Evolutionary conservation across 768 basidiomycete species (phyloP), one percentile per base, ranked within the genome.

Genomic region (Leccinum obscurum): DNA sequence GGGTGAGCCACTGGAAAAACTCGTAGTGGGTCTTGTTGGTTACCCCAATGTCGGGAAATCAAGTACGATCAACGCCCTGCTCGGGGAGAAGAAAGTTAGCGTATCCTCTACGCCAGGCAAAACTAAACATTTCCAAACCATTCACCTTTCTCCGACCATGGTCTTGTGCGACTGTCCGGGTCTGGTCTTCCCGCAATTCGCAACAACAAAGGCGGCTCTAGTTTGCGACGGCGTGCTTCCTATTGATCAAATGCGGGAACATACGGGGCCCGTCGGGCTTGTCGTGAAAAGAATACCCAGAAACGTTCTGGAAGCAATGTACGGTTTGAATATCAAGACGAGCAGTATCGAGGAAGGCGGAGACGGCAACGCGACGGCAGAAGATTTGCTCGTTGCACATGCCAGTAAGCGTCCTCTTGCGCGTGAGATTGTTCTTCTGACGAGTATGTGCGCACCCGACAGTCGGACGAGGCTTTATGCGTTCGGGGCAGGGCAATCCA

Each of bases 31-130:
- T 34, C 85, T 99, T 14, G 97, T 99, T 46, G 97, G 97, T 30
- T 98, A 99, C 72, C 97, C 97, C 0, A 99, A 99, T 69, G 96
- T 98, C 24, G 97, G 97, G 15, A 99, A 99, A 76, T 98, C 96
- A 0, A 95, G 93, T 62, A 95, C 97, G 6, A 95, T 99, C 69
- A 99, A 99, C 72, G 91, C 96, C 6, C 82, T 99, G 7, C 81
- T 99, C 6, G 97, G 96, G 39, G 90, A 94, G 72, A 96, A 97
- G 79, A 94, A 92, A 81, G 97, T 99, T 63, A 97, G 94, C 70
- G 97, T 99, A 28, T 98, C 96, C 4, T 88, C 96, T 0, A 99
- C 97, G 0, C 97, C 97, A 0, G 97, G 97, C 63, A 92, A 98
- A 77, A 99, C 97, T 14, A 99, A 99, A 72, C 96, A 99, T 75